Percentiles rank a stretch among this genome's conserved stretches.
phyloP scores from a whole-genome alignment of 139 green algal species.

The Zygnema circumcarinatum region DNA sequence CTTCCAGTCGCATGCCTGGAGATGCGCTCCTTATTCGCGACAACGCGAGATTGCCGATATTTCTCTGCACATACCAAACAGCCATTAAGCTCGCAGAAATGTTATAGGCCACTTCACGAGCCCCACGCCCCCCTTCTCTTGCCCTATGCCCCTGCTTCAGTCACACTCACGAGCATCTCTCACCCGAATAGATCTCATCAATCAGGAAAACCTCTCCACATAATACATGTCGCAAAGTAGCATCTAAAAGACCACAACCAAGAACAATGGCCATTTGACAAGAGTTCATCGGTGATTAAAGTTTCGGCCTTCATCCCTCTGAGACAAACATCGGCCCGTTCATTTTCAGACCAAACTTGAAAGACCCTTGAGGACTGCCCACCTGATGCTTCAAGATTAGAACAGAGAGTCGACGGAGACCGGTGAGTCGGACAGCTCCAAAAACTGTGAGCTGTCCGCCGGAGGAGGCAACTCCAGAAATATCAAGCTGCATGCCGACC shows the following conservation, averaged over 20 bases:
- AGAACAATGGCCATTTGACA: not conserved
- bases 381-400: not conserved
- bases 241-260: not conserved
- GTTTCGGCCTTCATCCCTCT: not conserved
- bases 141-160: too few relatives aligned
- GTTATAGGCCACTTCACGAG: too few relatives aligned
- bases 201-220: not conserved
- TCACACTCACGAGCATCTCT: too few relatives aligned
- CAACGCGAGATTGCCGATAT: not conserved
- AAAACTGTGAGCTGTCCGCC: not conserved
- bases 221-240: not conserved
- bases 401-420: not conserved
- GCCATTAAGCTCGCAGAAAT: too few relatives aligned
- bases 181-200: too few relatives aligned
- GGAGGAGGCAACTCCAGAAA: not conserved
- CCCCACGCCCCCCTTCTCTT: too few relatives aligned
- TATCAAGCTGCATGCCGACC: not conserved
- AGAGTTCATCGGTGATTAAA: not conserved
- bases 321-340: not conserved
- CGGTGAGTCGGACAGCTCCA: not conserved
- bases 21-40: not conserved
- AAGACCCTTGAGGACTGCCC: not conserved
- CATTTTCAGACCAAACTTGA: not conserved
- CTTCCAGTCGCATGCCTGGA: not conserved
- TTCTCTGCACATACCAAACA: too few relatives aligned